Conservation (phyloP, 73 alveolate species). For the Tetrahymena thermophila region DNA sequence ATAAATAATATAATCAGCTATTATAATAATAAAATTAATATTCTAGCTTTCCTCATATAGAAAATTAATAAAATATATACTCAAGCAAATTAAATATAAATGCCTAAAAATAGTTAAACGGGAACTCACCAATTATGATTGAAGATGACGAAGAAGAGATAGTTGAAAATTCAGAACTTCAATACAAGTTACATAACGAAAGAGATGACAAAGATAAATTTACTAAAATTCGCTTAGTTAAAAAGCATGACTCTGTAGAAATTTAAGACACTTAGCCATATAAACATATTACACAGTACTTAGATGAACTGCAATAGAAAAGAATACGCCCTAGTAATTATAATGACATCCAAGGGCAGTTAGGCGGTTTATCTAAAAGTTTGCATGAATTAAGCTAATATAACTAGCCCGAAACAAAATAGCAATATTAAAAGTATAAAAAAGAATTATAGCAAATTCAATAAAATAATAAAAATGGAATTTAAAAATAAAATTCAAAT, state of each 20-base stretch:
- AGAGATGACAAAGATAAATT: background rate
- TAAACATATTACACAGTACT: background rate
- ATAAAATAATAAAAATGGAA: background rate
- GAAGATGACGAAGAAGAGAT: background rate
- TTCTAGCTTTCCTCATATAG: background rate
- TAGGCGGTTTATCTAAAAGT: background rate
- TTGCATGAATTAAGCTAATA: background rate
- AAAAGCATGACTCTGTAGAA: background rate
- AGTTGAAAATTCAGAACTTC: background rate
- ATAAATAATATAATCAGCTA: too few relatives aligned
- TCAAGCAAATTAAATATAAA: background rate
- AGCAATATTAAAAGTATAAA: background rate
- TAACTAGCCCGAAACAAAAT: background rate
- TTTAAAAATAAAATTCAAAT: background rate
- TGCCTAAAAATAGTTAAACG: background rate
- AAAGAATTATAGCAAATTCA: background rate
- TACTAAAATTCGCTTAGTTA: background rate
- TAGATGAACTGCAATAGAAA: background rate
- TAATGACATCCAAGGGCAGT: background rate
- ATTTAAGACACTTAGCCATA: background rate
- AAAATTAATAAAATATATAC: background rate
- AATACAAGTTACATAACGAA: background rate
- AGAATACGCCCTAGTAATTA: background rate
- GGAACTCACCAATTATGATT: background rate
- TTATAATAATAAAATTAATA: too few relatives aligned